These are phyloP conservation scores for Umbelopsis sp. DNA, from an alignment of 192 early-diverging fungal genomes.

Conservation along the genomic window DNA sequence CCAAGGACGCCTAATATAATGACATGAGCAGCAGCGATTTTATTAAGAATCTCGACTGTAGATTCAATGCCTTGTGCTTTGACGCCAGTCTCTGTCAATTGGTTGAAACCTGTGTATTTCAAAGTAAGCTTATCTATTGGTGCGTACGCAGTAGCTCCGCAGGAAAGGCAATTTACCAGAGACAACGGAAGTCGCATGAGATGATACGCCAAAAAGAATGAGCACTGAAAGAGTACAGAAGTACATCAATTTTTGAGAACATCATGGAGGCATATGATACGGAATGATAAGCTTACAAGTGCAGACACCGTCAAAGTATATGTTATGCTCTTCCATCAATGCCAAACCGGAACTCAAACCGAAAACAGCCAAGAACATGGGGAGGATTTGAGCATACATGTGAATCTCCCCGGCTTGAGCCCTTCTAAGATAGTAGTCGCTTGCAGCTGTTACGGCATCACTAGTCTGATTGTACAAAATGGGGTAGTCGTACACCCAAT, in stretches of 20 bases:
- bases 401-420: background rate
- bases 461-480: background rate
- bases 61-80: constrained; percentile 4
- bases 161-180: constrained; percentile 25
- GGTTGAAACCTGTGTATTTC: background rate
- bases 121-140: background rate
- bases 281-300: background rate
- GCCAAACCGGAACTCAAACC: constrained; percentile 16
- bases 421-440: background rate
- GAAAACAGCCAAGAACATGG: background rate
- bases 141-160: background rate
- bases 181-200: constrained; percentile 31
- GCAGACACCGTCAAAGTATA: constrained; percentile 5
- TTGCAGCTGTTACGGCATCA: background rate
- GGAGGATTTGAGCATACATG: background rate
- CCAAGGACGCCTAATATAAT: constrained; percentile 8
- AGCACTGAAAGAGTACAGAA: constrained; percentile 17
- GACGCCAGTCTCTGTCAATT: constrained; percentile 19
- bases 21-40: constrained; percentile 36
- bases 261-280: too few species aligned
- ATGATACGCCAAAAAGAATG: constrained; percentile 33
- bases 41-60: constrained; percentile 19
- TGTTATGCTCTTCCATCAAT: constrained; percentile 6
- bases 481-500: constrained; percentile 13
- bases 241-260: too few species aligned